These are phyloP conservation scores for Psilocybe cubensis DNA, from an alignment of 768 basidiomycete genomes.

Conservation along the genomic window DNA sequence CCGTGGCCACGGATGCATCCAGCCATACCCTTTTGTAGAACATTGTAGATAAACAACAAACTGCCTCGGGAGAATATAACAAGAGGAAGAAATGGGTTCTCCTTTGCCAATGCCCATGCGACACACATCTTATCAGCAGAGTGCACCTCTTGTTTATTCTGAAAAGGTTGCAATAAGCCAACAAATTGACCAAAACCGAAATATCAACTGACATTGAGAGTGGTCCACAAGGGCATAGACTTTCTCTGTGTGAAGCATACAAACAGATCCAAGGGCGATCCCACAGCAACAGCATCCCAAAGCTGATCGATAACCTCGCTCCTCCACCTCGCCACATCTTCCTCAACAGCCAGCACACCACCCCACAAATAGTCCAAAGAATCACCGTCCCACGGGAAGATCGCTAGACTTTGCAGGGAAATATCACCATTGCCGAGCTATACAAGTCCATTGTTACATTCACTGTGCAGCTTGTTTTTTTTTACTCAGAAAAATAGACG, in stretches of 20 bases:
- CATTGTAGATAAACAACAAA: conserved; percentile 59
- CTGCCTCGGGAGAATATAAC: conserved; percentile 58
- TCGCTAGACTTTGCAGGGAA: conserved; percentile 43
- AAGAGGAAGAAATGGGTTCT: conserved; percentile 50
- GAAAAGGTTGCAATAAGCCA: not conserved
- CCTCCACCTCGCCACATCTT: conserved; percentile 45
- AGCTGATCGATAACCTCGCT: conserved; percentile 45
- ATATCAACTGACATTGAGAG: conserved; percentile 24
- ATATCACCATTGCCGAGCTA: conserved; percentile 33
- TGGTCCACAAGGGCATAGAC: conserved; percentile 37
- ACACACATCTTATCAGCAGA: conserved; percentile 41
- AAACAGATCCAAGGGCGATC: conserved; percentile 37
- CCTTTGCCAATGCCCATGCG: conserved; percentile 61
- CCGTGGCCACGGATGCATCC: conserved; percentile 72
- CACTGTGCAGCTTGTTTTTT: not conserved
- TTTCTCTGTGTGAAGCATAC: conserved; percentile 38
- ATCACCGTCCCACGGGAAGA: conserved; percentile 49
- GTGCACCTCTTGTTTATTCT: conserved; percentile 24
- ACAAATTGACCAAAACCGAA: not conserved
- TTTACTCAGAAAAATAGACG: conserved; percentile 1
- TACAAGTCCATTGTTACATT: not conserved
- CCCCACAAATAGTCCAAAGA: conserved; percentile 44
- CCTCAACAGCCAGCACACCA: conserved; percentile 31
- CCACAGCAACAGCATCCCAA: conserved; percentile 55
- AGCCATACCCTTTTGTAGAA: conserved; percentile 39